phyloP scores from a whole-genome alignment of 169 alveolate genomes.

The Pseudocohnilembus persalinus region DNA sequence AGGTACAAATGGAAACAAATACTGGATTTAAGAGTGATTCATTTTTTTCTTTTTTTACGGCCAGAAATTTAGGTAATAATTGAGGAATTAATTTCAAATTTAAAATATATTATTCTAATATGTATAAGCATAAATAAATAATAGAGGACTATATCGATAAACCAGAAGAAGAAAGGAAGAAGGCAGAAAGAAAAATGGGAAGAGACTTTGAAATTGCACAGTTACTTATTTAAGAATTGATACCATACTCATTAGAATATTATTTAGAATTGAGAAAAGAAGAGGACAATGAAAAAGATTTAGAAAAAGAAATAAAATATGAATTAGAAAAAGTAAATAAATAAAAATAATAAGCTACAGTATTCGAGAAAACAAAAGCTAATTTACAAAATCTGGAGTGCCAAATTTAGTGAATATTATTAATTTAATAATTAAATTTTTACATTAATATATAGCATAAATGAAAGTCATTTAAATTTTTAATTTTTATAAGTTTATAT shows the following conservation, averaged over 20 bases:
- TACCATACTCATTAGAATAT: constrained; percentile 20
- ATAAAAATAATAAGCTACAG: too few relatives aligned
- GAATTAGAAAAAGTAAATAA: neutral
- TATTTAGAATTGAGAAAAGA: constrained; percentile 20
- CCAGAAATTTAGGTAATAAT: neutral
- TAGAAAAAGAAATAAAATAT: constrained; percentile 1
- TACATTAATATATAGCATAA: too few relatives aligned
- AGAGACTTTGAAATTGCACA: constrained; percentile 22
- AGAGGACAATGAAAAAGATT: neutral
- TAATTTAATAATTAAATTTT: too few relatives aligned
- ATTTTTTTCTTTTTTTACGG: neutral
- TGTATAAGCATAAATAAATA: too few relatives aligned
- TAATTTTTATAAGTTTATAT: too few relatives aligned
- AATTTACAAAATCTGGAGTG: neutral
- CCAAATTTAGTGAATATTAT: neutral
- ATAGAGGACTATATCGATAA: neutral
- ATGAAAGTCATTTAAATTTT: too few relatives aligned
- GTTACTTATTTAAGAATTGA: neutral
- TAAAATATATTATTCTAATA: too few relatives aligned
- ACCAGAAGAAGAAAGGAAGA: neutral
- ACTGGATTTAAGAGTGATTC: neutral
- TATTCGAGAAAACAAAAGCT: neutral
- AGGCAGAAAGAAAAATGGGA: neutral
- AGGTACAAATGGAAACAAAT: neutral
- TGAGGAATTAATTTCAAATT: neutral